These are phyloP conservation scores for Fusarium pseudonygamai DNA, from an alignment of 2,329 filamentous ascomycete species.

Conservation along the genomic window DNA sequence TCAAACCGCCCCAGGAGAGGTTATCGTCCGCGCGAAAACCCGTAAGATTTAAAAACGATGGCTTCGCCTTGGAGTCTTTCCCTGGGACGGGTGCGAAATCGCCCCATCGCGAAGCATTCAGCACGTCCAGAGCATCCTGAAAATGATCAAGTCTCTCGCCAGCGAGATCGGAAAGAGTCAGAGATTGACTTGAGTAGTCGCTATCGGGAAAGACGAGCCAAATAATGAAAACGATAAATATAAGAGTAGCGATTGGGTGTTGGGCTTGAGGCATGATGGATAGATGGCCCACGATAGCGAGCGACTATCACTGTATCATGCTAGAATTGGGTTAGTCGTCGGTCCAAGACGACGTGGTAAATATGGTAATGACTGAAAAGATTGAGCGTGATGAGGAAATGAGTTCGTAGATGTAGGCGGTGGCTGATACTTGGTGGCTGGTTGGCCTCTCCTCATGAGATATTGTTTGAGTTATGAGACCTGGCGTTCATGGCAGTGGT, in stretches of 20 bases:
- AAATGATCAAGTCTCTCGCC: conserved; percentile 61
- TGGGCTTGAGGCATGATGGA: conserved; percentile 57
- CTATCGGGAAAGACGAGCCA: conserved; percentile 52
- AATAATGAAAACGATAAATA: conserved; percentile 50
- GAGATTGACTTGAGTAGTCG: conserved; percentile 48
- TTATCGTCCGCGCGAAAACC: conserved; percentile 79
- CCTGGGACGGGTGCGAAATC: conserved; percentile 62
- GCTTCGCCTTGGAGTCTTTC: conserved; percentile 47
- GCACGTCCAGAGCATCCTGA: conserved; percentile 59
- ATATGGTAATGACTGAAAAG: not conserved
- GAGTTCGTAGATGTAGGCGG: not conserved
- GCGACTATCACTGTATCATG: conserved; percentile 39
- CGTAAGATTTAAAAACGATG: conserved; percentile 73
- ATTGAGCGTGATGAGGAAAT: not conserved
- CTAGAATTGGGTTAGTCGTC: conserved; percentile 20
- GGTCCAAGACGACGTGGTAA: conserved; percentile 15
- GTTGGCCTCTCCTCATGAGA: not conserved
- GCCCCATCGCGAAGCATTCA: conserved; percentile 68
- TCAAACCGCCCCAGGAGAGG: conserved; percentile 81
- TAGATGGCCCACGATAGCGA: conserved; percentile 38
- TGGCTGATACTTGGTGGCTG: not conserved
- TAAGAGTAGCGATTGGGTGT: conserved; percentile 49
- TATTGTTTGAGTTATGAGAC: conserved; percentile 9
- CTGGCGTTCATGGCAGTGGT: conserved; percentile 6
- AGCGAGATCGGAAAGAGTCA: conserved; percentile 49